phyloP scores from a whole-genome alignment of 2,329 filamentous ascomycete genomes.

The Fusarium irregulare region DNA sequence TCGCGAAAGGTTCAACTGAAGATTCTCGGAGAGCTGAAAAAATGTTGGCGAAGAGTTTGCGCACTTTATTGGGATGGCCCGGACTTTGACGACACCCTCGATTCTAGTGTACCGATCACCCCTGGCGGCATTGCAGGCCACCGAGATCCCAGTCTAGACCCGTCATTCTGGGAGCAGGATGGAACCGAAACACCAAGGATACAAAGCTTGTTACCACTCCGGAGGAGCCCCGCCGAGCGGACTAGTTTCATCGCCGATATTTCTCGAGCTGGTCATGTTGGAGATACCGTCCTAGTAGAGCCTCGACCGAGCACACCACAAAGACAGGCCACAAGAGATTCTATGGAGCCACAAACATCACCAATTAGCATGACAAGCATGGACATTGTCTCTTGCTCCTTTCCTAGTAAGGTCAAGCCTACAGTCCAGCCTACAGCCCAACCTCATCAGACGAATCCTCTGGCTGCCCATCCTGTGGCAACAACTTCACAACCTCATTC shows the following conservation, averaged over 20 bases:
- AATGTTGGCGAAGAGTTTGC: constrained; percentile 95
- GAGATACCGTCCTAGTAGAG: constrained; percentile 59
- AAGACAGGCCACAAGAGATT: constrained; percentile 44
- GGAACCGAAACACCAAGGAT: constrained; percentile 59
- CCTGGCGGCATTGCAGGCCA: constrained; percentile 80
- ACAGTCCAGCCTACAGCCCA: constrained; percentile 45
- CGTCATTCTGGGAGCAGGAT: constrained; percentile 64
- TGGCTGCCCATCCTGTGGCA: constrained; percentile 68
- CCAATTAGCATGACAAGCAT: constrained; percentile 69
- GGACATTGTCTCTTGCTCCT: constrained; percentile 72
- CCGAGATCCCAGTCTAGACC: constrained; percentile 66
- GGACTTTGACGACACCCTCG: constrained; percentile 71
- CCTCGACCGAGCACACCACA: constrained; percentile 63
- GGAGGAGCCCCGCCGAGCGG: constrained; percentile 40
- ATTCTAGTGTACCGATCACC: constrained; percentile 73
- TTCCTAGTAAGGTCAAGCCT: constrained; percentile 64
- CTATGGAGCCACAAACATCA: constrained; percentile 52
- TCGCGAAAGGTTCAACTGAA: constrained; percentile 73
- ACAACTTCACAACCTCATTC: constrained; percentile 60
- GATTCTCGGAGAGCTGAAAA: constrained; percentile 92
- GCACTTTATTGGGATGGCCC: constrained; percentile 87
- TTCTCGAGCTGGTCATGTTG: constrained; percentile 58
- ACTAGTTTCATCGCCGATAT: constrained; percentile 61
- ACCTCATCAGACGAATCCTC: constrained; percentile 53
- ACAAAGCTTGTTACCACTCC: constrained; percentile 53